A percentile compares a stretch with the other conserved stretches of the same genome.
phyloP scores from a whole-genome alignment of 1,139 yeast species.

The Tardiomyces blankii region DNA sequence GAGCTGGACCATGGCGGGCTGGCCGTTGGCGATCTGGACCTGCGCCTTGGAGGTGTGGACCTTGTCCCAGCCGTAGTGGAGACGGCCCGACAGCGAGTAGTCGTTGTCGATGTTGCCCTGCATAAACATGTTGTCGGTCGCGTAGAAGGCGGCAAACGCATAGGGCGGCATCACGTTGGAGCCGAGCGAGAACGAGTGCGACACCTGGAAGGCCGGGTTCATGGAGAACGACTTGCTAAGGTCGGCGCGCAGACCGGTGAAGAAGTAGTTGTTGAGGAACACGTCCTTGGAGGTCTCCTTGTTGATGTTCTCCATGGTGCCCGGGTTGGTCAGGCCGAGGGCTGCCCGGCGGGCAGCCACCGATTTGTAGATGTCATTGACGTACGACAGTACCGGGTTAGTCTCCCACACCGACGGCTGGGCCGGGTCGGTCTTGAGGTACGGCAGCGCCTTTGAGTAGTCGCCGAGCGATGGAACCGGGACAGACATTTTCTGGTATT shows the following conservation, averaged over 20 bases:
- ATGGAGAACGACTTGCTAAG: slow-evolving; percentile 83
- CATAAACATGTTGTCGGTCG: slow-evolving; percentile 72
- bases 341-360: slow-evolving; percentile 72
- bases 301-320: slow-evolving; percentile 86
- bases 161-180: slow-evolving; percentile 82
- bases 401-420: slow-evolving; percentile 53
- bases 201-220: slow-evolving; percentile 94
- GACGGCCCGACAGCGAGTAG: slow-evolving; percentile 73
- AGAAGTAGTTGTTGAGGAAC: slow-evolving; percentile 77
- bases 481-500: slow-evolving; percentile 4
- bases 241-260: slow-evolving; percentile 96
- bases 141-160: slow-evolving; percentile 84
- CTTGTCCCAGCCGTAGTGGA: slow-evolving; percentile 87
- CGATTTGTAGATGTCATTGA: slow-evolving; percentile 56
- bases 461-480: slow-evolving; percentile 18
- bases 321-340: slow-evolving; percentile 80
- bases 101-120: slow-evolving; percentile 93
- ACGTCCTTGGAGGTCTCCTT: slow-evolving; percentile 93
- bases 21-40: slow-evolving; percentile 78
- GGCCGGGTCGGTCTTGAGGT: slow-evolving; percentile 11
- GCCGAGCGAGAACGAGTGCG: slow-evolving; percentile 88
- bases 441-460: slow-evolving; percentile 11
- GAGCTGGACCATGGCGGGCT: slow-evolving; percentile 89
- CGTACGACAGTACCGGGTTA: slow-evolving; percentile 73
- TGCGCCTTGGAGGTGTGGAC: slow-evolving; percentile 73